Conservation (phyloP, 768 basidiomycete species). For the Kockovaella imperatae region DNA sequence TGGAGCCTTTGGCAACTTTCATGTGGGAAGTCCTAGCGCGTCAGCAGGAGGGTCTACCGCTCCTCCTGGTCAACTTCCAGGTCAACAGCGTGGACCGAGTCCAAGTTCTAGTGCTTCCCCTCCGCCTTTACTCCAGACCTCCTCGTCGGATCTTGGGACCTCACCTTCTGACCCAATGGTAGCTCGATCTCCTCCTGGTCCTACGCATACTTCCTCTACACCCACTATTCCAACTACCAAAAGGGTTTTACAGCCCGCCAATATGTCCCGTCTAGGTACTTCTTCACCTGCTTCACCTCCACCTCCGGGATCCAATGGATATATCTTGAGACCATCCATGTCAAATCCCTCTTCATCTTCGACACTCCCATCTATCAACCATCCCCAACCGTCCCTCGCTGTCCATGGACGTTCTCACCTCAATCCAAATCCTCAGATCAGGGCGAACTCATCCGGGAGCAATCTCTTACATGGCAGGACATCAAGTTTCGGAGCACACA, state of each 20-base stretch:
- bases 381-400: background rate
- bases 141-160: background rate
- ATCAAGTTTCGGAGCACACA: slow-evolving; percentile 5
- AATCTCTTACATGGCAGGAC: slow-evolving; percentile 2
- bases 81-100: too few relatives aligned
- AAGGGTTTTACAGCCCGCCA: slow-evolving; percentile 28
- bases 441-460: slow-evolving; percentile 3
- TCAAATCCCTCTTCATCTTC: slow-evolving; percentile 5
- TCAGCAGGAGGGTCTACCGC: too few relatives aligned
- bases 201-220: slow-evolving; percentile 19
- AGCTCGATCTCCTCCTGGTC: slow-evolving; percentile 8
- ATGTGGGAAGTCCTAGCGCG: slow-evolving; percentile 3
- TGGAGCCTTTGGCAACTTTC: slow-evolving; percentile 4
- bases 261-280: slow-evolving; percentile 21
- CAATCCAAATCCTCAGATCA: slow-evolving; percentile 12
- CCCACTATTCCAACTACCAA: slow-evolving; percentile 4
- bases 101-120: too few relatives aligned
- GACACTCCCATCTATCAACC: background rate
- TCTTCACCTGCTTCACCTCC: slow-evolving; percentile 1
- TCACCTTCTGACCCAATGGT: background rate
- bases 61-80: too few relatives aligned
- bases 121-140: too few relatives aligned
- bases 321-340: background rate
- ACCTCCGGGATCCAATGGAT: background rate
- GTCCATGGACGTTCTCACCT: slow-evolving; percentile 23